Evolutionary conservation across 805 yeast species (phyloP).

Genomic region (Zygosaccharomyces bailii): DNA sequence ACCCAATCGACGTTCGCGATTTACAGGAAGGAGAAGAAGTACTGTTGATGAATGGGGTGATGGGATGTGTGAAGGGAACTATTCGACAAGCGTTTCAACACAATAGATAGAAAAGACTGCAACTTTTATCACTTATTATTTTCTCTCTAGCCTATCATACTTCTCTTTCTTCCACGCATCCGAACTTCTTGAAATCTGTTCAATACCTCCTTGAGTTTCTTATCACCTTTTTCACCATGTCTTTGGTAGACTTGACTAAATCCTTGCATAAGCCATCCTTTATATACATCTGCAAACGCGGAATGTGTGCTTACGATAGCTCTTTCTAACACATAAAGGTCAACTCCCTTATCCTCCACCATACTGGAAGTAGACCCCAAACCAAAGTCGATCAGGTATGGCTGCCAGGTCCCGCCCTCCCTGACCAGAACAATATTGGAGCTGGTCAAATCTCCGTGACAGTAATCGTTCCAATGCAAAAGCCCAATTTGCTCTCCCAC

Average conservation of each 20-base stretch:
- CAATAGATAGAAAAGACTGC: conserved; percentile 6
- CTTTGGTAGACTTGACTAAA: conserved; percentile 43
- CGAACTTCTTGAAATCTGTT: conserved; percentile 78
- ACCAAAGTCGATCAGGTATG: conserved; percentile 87
- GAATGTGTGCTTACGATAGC: conserved; percentile 93
- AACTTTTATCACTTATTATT: too few species aligned
- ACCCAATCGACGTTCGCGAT: conserved; percentile 41
- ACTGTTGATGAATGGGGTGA: conserved; percentile 73
- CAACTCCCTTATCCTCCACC: conserved; percentile 96
- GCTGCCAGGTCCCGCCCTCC: conserved; percentile 34
- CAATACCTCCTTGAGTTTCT: conserved; percentile 49
- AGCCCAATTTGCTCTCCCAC: conserved; percentile 70
- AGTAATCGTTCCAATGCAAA: conserved; percentile 71
- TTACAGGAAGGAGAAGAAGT: conserved; percentile 64
- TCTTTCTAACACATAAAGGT: conserved; percentile 86
- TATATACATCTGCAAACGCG: conserved; percentile 57
- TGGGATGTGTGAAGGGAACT: conserved; percentile 69
- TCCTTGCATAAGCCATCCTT: conserved; percentile 69
- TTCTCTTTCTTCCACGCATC: conserved; percentile 89
- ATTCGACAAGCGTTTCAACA: conserved; percentile 28
- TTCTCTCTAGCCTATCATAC: conserved; percentile 70
- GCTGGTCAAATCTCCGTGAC: conserved; percentile 93
- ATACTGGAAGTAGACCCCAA: conserved; percentile 70
- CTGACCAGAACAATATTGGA: conserved; percentile 70
- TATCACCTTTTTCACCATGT: conserved; percentile 37